phyloP scores from a whole-genome alignment of 148 eudicot species.

The Rhododendron ovatum region DNA sequence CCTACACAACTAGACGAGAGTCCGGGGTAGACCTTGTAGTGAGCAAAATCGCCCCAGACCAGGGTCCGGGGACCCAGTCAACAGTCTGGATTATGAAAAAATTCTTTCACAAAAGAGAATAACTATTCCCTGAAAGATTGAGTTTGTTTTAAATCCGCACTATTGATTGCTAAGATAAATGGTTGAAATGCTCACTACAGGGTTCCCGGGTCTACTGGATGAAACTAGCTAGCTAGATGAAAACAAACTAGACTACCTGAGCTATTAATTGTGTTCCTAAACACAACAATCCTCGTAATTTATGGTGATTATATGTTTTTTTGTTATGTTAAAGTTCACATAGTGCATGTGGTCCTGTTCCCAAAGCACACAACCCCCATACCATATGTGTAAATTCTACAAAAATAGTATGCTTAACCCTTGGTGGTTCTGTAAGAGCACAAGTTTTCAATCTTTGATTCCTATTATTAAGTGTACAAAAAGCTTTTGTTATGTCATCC shows the following conservation, averaged over 20 bases:
- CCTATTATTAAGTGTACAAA: not conserved
- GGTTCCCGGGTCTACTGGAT: not conserved
- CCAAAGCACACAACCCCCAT: not conserved
- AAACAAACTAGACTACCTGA: not conserved
- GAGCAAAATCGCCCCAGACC: too few species aligned
- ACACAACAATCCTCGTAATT: not conserved
- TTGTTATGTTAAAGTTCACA: not conserved
- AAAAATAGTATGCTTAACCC: not conserved
- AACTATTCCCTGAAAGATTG: too few species aligned
- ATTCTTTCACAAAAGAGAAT: too few species aligned
- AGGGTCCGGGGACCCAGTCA: too few species aligned
- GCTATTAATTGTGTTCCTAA: not conserved
- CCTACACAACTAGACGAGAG: too few species aligned
- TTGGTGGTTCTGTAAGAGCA: not conserved
- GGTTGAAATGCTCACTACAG: too few species aligned
- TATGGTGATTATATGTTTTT: not conserved
- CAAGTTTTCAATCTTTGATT: not conserved
- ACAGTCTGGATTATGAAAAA: too few species aligned
- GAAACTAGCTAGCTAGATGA: not conserved
- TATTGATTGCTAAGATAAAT: too few species aligned
- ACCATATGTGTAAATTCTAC: not conserved
- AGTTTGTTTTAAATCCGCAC: too few species aligned
- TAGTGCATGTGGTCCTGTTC: conserved; percentile 1
- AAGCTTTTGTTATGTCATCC: not conserved
- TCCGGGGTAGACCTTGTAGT: too few species aligned